phyloP scores from a whole-genome alignment of 805 yeast species.

The Kurtzmaniella fragi region DNA sequence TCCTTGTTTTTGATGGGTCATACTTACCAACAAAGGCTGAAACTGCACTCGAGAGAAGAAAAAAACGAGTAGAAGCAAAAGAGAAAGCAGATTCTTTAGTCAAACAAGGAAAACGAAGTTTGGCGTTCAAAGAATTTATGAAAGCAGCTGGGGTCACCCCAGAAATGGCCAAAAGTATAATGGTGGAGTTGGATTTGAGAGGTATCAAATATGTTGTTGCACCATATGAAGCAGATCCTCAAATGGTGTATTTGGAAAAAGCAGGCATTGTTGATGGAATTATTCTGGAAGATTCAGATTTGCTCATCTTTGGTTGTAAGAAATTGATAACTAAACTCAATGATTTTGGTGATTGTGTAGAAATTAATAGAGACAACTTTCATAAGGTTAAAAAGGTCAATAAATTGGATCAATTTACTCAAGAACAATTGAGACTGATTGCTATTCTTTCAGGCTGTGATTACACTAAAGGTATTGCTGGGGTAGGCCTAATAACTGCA shows the following conservation, averaged over 20 bases:
- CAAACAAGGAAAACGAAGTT: constrained; percentile 47
- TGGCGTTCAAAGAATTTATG: constrained; percentile 65
- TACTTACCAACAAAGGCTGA: constrained; percentile 70
- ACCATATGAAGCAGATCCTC: constrained; percentile 98
- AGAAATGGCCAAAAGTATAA: constrained; percentile 82
- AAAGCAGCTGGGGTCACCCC: constrained; percentile 86
- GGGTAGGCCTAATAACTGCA: constrained; percentile 78
- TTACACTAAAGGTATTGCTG: constrained; percentile 80
- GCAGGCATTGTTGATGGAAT: constrained; percentile 75
- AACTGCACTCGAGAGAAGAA: constrained; percentile 64
- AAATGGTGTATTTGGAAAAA: constrained; percentile 84
- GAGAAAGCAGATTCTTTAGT: constrained; percentile 49
- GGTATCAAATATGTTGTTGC: constrained; percentile 79
- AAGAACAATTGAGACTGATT: constrained; percentile 60
- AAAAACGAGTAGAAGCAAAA: constrained; percentile 53
- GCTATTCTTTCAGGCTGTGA: constrained; percentile 97
- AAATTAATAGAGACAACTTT: constrained; percentile 57
- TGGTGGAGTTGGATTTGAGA: constrained; percentile 58
- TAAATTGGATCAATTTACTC: constrained; percentile 46
- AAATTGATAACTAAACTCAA: constrained; percentile 76
- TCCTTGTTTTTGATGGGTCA: constrained; percentile 92
- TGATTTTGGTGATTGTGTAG: constrained; percentile 69
- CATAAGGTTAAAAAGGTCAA: constrained; percentile 40
- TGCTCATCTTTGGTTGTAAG: constrained; percentile 81
- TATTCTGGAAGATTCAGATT: constrained; percentile 90